These are phyloP conservation scores for Chrysosphaeria jannelii DNA, from an alignment of 2,329 filamentous ascomycete genomes.

Conservation along the genomic window DNA sequence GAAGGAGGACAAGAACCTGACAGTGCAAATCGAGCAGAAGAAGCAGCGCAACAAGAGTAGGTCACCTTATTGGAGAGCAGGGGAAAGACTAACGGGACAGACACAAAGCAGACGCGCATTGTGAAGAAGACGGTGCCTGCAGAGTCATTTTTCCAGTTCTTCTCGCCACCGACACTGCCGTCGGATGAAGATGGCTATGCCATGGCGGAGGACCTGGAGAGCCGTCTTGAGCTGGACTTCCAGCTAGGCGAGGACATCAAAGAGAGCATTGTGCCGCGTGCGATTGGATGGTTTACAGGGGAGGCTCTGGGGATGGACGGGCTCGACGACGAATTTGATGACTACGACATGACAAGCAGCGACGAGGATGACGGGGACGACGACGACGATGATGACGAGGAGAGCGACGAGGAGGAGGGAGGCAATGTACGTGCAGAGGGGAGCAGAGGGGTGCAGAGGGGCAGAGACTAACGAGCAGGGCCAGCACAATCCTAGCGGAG, in stretches of 20 bases:
- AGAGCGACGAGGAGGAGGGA: conserved; percentile 47
- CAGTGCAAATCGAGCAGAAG: conserved; percentile 88
- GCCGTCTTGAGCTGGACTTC: conserved; percentile 92
- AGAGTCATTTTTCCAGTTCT: conserved; percentile 98
- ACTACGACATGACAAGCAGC: conserved; percentile 73
- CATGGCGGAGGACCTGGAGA: conserved; percentile 77
- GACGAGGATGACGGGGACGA: conserved; percentile 72
- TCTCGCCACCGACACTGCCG: conserved; percentile 75
- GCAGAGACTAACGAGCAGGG: no score
- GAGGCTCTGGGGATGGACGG: conserved; percentile 95
- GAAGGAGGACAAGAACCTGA: conserved; percentile 80
- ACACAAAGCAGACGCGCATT: conserved; percentile 95
- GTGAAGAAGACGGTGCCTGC: conserved; percentile 98
- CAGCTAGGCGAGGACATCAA: conserved; percentile 98
- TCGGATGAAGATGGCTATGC: conserved; percentile 43
- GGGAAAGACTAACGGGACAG: conserved; percentile 18
- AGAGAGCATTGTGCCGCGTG: conserved; percentile 95
- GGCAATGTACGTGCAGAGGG: no score
- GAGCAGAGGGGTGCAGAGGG: no score
- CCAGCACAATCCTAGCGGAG: no score
- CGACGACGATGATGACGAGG: conserved; percentile 56
- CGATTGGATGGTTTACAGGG: conserved; percentile 97
- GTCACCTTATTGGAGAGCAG: not conserved
- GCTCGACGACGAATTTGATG: conserved; percentile 56
- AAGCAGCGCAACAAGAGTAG: conserved; percentile 98